Evolutionary conservation across 2,329 filamentous ascomycete genomes (phyloP).

Genomic region (Teratosphaeria zuluensis): DNA sequence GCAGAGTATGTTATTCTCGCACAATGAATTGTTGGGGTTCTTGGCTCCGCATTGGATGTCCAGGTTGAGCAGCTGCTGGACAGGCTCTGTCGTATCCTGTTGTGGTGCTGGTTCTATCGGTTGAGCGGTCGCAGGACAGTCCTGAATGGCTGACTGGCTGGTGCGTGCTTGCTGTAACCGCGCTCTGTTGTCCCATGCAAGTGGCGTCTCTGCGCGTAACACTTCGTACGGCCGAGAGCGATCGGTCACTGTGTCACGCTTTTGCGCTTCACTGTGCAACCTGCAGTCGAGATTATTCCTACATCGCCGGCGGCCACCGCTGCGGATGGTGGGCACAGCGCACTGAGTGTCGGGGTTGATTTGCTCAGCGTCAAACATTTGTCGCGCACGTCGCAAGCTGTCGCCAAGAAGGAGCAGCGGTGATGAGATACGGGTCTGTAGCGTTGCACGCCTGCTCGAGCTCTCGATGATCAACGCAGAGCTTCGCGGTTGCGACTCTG

Average conservation of each 20-base stretch:
- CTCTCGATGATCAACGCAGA: not conserved
- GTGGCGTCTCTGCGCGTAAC: not conserved
- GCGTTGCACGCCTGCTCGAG: not conserved
- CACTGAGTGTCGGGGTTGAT: not conserved
- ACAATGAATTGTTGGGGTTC: not conserved
- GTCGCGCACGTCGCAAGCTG: not conserved
- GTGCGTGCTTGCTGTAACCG: not conserved
- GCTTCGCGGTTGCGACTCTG: not conserved
- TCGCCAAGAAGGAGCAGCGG: not conserved
- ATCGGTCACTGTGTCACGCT: not conserved
- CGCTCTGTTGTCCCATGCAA: not conserved
- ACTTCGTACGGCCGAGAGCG: not conserved
- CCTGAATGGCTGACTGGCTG: not conserved
- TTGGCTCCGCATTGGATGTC: not conserved
- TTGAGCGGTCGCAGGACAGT: not conserved
- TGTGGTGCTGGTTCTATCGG: not conserved
- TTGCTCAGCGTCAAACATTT: not conserved
- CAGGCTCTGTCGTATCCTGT: not conserved
- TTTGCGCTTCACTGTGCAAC: not conserved
- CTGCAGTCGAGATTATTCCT: not conserved
- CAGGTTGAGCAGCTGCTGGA: not conserved
- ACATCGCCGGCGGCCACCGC: not conserved
- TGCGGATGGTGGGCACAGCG: not conserved
- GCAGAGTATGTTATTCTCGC: not conserved
- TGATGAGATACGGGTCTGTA: not conserved